phyloP scores from a whole-genome alignment of 78 protist genomes.

The Speleostelium caveatum region DNA sequence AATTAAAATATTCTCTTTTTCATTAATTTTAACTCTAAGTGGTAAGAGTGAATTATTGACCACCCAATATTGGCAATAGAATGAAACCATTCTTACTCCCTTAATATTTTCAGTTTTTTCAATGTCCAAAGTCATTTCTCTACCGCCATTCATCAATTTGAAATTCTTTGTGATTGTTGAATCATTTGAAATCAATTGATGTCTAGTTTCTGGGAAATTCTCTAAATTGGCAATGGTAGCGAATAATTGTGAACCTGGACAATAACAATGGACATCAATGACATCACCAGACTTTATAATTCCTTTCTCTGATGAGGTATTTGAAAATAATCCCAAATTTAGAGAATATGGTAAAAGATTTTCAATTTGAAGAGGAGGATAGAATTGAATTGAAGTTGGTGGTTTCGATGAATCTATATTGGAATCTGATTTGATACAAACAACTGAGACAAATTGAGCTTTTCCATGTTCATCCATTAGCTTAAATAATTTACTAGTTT shows the following conservation, averaged over 20 bases:
- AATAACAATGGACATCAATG: slow-evolving; percentile 42
- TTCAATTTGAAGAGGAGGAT: slow-evolving; percentile 64
- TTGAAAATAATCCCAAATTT: not conserved
- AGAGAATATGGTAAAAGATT: slow-evolving; percentile 48
- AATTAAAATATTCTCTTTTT: not conserved
- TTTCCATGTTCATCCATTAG: not conserved
- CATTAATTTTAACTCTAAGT: slow-evolving; percentile 6
- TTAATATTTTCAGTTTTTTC: slow-evolving; percentile 37
- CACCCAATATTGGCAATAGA: slow-evolving; percentile 78
- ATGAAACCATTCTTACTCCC: slow-evolving; percentile 36
- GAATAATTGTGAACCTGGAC: slow-evolving; percentile 26
- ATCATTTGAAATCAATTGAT: slow-evolving; percentile 43
- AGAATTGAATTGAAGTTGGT: slow-evolving; percentile 7
- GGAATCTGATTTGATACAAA: not conserved
- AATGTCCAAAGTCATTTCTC: slow-evolving; percentile 39
- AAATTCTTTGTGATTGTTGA: slow-evolving; percentile 25
- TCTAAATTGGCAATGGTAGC: slow-evolving; percentile 6
- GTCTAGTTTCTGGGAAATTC: slow-evolving; percentile 42
- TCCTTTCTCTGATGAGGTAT: not conserved
- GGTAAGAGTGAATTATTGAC: slow-evolving; percentile 59
- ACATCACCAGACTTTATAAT: slow-evolving; percentile 1
- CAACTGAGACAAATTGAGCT: not conserved
- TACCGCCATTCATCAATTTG: not conserved
- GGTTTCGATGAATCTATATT: not conserved
- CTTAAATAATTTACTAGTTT: slow-evolving; percentile 1